These are phyloP conservation scores for Pugionium dolabratum DNA, from an alignment of 345 rosid genomes.

Conservation along the genomic window DNA sequence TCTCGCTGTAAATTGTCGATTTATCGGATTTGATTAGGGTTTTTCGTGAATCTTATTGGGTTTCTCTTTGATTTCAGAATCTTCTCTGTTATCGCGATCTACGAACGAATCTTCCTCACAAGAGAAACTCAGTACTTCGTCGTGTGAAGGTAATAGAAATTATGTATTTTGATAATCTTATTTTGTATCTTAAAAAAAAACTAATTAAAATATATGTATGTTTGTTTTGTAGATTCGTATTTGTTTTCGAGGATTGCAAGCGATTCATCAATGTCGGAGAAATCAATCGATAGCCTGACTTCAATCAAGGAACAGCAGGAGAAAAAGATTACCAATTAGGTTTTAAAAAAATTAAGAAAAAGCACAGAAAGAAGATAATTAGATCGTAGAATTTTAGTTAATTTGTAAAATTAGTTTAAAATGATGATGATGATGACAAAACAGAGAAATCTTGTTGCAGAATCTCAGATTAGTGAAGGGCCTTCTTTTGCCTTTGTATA, in stretches of 20 bases:
- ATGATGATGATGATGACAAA: slow-evolving; percentile 32
- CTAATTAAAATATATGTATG: neutral
- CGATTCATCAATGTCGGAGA: slow-evolving; percentile 44
- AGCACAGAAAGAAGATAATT: neutral
- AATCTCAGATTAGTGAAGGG: slow-evolving; percentile 29
- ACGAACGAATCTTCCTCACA: slow-evolving; percentile 49
- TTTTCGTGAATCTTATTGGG: neutral
- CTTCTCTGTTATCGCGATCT: slow-evolving; percentile 46
- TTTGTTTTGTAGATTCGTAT: slow-evolving; percentile 42
- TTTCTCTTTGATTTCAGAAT: slow-evolving; percentile 38
- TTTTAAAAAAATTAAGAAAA: no score
- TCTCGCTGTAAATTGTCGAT: neutral
- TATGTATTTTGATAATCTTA: neutral
- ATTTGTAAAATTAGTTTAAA: slow-evolving; percentile 5
- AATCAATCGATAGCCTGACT: slow-evolving; percentile 30
- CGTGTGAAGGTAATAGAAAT: slow-evolving; percentile 46
- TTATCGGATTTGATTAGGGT: neutral
- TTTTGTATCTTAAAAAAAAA: neutral
- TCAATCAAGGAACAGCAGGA: slow-evolving; percentile 37
- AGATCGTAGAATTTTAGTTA: neutral
- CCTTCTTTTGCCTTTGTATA: slow-evolving; percentile 37
- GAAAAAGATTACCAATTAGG: slow-evolving; percentile 29
- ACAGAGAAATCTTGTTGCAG: slow-evolving; percentile 35
- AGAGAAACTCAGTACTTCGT: slow-evolving; percentile 49
- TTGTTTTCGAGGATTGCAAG: slow-evolving; percentile 44